Conservation (phyloP, 805 yeast genomes). For the Starmerella floris region DNA sequence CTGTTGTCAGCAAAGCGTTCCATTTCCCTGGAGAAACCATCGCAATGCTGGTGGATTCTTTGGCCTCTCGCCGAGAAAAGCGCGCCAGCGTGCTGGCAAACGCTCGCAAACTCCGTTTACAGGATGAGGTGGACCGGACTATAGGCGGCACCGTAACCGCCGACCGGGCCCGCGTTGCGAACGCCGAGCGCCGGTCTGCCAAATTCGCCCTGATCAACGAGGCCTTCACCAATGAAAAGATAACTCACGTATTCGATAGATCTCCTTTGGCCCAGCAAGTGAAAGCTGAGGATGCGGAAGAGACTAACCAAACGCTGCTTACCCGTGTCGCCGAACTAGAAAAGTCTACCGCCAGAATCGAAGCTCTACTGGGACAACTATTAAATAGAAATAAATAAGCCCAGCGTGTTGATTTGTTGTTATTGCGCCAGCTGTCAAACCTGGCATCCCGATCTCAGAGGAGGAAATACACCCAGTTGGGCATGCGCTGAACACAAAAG, state of each 20-base stretch:
- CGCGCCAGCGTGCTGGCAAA: background rate
- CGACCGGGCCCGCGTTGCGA: background rate
- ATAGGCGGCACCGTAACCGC: background rate
- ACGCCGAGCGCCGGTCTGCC: background rate
- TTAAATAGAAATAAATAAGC: no score
- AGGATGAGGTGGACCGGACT: constrained; percentile 2
- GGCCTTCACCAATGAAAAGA: constrained; percentile 1
- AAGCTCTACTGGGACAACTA: background rate
- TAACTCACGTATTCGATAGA: background rate
- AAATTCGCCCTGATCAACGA: background rate
- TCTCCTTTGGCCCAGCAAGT: background rate
- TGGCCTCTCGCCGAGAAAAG: background rate
- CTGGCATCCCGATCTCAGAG: no score
- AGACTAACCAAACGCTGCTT: background rate
- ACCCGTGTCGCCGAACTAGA: background rate
- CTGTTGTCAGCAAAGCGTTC: background rate
- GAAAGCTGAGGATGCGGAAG: background rate
- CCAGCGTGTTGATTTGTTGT: no score
- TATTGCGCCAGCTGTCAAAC: no score
- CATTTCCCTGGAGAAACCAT: background rate
- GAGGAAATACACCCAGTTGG: no score
- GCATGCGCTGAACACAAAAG: no score
- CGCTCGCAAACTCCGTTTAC: background rate
- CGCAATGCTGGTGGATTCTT: background rate
- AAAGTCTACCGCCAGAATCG: background rate